Evolutionary conservation across 2,329 filamentous ascomycete genomes (phyloP), one percentile per base, ranked within the genome.

Genomic region (Fusarium sp.): DNA sequence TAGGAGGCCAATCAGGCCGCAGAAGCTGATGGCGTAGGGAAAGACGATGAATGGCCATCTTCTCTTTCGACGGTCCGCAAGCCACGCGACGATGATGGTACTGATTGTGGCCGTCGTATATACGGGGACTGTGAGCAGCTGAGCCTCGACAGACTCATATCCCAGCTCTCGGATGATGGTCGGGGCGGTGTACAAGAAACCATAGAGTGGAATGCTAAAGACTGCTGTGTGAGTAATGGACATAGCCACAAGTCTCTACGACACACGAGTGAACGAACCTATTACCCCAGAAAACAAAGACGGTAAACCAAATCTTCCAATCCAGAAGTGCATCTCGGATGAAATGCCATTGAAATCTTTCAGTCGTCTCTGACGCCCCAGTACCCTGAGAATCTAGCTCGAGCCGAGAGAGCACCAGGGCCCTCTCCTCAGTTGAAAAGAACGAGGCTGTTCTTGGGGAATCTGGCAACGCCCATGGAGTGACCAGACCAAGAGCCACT

Each of bases 241-340:
- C 37, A 56, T n/a, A 15, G 45, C 47, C 45, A 17, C 25, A 15
- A 66, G 14, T 40, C 38, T 20, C 38, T 20, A 8, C 10, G 38
- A 40, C 17, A 20, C 38, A 12, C 9, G 17, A 17, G 17, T 38
- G 9, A 40, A 40, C 38, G 2, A 20, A 40, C 38, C 38, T 40
- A 20, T 40, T 40, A 40, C 38, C 38, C 65, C 59, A 63, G 17
- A 59, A 68, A n/a, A 68, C 58, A 35, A 68, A 37, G 15, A 68
- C 60, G 8, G 66, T 35, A 15, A 61, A 38, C 61, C 62, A 68
- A 20, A 68, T 61, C 45, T 65, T 68, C 66, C 66, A 68, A 22
- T 68, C 66, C 3, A 32, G 12, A n/a, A 68, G 33, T 14, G 35
- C 43, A 2, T 33, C 47, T 22, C 11, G 50, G 37, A 68, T 43